Evolutionary conservation across 2,329 filamentous ascomycete species (phyloP).

Genomic region (Daldinia sp.): DNA sequence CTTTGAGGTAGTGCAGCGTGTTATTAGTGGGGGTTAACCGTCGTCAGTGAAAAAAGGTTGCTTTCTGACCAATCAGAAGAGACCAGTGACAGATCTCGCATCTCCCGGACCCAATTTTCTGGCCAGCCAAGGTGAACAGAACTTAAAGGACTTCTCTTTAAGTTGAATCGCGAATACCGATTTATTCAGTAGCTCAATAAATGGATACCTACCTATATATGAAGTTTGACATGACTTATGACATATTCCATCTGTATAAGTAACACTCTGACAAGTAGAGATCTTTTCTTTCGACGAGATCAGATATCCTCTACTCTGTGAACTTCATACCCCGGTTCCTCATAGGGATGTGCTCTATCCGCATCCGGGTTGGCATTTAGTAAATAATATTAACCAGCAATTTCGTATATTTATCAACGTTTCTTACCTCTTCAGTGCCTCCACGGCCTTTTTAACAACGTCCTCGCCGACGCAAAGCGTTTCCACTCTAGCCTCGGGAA

Average conservation of each 20-base stretch:
- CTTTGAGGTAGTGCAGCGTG: background rate
- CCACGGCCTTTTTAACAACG: constrained; percentile 66
- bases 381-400: background rate
- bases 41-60: background rate
- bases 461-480: constrained; percentile 71
- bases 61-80: constrained; percentile 5
- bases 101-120: background rate
- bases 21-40: background rate
- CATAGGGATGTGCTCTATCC: constrained; percentile 62
- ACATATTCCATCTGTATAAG: background rate
- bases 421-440: constrained; percentile 72
- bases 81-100: constrained; percentile 4
- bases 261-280: background rate
- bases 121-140: no score
- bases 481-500: constrained; percentile 72
- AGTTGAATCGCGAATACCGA: background rate
- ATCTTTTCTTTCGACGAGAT: constrained; percentile 2
- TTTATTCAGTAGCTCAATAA: background rate
- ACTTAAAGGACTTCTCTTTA: no score
- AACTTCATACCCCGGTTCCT: constrained; percentile 63
- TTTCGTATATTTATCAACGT: background rate
- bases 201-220: background rate
- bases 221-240: background rate
- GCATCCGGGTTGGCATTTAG: background rate
- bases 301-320: constrained; percentile 58